Evolutionary conservation across 2,329 filamentous ascomycete species (phyloP).

Genomic region (Aspergillus sp.): DNA sequence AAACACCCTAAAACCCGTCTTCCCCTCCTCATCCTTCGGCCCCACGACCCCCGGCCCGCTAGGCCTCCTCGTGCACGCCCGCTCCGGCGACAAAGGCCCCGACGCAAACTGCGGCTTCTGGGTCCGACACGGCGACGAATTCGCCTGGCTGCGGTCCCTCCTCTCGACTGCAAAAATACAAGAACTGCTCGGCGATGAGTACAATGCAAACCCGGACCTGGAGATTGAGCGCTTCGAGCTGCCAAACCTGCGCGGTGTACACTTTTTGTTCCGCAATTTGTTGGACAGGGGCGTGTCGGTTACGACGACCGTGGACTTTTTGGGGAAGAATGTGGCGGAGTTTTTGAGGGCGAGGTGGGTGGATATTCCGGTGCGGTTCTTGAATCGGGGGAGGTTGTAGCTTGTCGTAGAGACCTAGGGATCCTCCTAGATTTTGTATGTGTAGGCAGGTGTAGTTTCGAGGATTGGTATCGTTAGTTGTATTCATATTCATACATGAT

Average conservation of each 20-base stretch:
- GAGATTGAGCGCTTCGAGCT: conserved; percentile 53
- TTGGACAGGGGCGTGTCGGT: conserved; percentile 40
- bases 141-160: conserved; percentile 44
- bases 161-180: conserved; percentile 25
- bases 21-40: conserved; percentile 25
- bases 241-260: conserved; percentile 44
- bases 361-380: conserved; percentile 39
- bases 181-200: conserved; percentile 32
- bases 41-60: conserved; percentile 31
- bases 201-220: conserved; percentile 21
- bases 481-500: neutral
- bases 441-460: neutral
- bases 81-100: conserved; percentile 51
- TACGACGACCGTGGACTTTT: conserved; percentile 40
- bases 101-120: conserved; percentile 55
- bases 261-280: conserved; percentile 43
- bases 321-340: conserved; percentile 46
- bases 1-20: conserved; percentile 1
- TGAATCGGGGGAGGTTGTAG: conserved; percentile 32
- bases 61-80: conserved; percentile 42
- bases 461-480: neutral
- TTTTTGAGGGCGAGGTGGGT: conserved; percentile 39
- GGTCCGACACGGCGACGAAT: conserved; percentile 48
- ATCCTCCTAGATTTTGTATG: neutral
- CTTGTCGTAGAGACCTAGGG: too few species aligned